phyloP scores from a whole-genome alignment of 176 grass and related monocot genomes.

The Zoysia pacifica region DNA sequence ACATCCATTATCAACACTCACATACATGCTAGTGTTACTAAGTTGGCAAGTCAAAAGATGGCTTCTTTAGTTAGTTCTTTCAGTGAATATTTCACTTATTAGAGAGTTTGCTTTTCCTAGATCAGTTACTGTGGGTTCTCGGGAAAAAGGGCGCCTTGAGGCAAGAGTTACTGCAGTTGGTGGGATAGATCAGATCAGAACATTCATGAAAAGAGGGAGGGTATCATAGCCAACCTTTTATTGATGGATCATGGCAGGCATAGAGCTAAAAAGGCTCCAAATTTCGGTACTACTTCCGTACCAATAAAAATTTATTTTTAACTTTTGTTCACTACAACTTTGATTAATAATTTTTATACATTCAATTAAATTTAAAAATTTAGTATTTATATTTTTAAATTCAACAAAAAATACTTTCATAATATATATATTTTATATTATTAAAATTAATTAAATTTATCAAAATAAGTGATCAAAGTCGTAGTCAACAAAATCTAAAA shows the following conservation, averaged over 20 bases:
- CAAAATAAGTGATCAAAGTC: too few relatives aligned
- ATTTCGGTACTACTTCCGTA: neutral
- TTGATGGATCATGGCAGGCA: slow-evolving; percentile 60
- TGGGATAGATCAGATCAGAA: slow-evolving; percentile 47
- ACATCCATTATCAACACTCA: neutral
- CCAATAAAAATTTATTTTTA: too few relatives aligned
- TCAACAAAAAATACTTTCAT: too few relatives aligned
- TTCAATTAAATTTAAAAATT: too few relatives aligned
- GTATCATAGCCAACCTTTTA: slow-evolving; percentile 39
- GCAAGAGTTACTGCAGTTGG: slow-evolving; percentile 36
- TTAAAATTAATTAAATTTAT: too few relatives aligned
- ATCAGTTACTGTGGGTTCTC: slow-evolving; percentile 14
- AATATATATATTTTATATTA: too few relatives aligned
- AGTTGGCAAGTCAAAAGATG: slow-evolving; percentile 1
- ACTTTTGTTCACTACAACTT: too few relatives aligned
- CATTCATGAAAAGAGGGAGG: slow-evolving; percentile 39
- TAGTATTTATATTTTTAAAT: too few relatives aligned
- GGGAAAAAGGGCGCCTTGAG: slow-evolving; percentile 12
- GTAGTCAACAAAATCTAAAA: too few relatives aligned
- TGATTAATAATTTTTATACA: too few relatives aligned
- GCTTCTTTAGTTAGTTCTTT: neutral
- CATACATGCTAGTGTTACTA: neutral
- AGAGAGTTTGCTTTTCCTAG: slow-evolving; percentile 19
- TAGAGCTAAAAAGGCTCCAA: slow-evolving; percentile 43
- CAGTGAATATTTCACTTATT: neutral